A percentile compares a stretch with the other conserved stretches of the same genome.
Evolutionary conservation across 108 stramenopile genomes (phyloP).

Genomic region (Mayamaea pseudoterrestris): DNA sequence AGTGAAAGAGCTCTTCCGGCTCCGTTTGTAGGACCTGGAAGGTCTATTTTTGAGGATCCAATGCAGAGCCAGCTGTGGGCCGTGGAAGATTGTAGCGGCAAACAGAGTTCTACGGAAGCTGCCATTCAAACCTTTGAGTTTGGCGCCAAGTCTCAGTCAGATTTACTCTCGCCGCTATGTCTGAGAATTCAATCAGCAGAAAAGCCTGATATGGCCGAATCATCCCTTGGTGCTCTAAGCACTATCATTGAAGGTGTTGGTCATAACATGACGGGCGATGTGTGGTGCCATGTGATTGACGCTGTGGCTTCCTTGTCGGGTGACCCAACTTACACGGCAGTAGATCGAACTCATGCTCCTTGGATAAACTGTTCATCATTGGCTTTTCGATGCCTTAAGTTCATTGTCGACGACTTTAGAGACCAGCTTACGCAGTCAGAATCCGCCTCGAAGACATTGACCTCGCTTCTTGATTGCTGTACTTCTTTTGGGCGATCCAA

Average conservation of each 20-base stretch:
- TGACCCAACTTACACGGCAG: slow-evolving; percentile 7
- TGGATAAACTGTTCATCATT: slow-evolving; percentile 61
- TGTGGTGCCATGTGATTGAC: slow-evolving; percentile 37
- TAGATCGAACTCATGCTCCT: slow-evolving; percentile 32
- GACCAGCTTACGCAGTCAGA: slow-evolving; percentile 27
- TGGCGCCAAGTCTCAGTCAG: slow-evolving; percentile 14
- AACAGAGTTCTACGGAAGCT: not conserved
- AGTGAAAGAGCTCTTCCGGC: slow-evolving; percentile 11
- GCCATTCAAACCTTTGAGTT: not conserved
- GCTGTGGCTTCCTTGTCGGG: slow-evolving; percentile 47
- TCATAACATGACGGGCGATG: slow-evolving; percentile 40
- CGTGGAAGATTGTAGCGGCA: too few relatives aligned
- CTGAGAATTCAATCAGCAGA: slow-evolving; percentile 31
- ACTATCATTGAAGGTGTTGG: slow-evolving; percentile 59
- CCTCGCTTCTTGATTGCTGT: slow-evolving; percentile 67
- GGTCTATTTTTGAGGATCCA: slow-evolving; percentile 17
- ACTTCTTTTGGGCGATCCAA: slow-evolving; percentile 70
- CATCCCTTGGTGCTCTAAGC: slow-evolving; percentile 45
- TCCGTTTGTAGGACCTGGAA: slow-evolving; percentile 18
- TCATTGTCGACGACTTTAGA: slow-evolving; percentile 85
- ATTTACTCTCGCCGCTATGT: slow-evolving; percentile 55
- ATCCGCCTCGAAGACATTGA: slow-evolving; percentile 12
- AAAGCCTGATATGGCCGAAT: slow-evolving; percentile 42
- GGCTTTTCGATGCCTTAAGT: slow-evolving; percentile 76
- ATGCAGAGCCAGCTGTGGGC: slow-evolving; percentile 31